Percentiles rank a stretch among this genome's conserved stretches.
These are phyloP conservation scores for Ilyonectria destructans DNA, from an alignment of 2,329 filamentous ascomycete species.

Conservation along the genomic window DNA sequence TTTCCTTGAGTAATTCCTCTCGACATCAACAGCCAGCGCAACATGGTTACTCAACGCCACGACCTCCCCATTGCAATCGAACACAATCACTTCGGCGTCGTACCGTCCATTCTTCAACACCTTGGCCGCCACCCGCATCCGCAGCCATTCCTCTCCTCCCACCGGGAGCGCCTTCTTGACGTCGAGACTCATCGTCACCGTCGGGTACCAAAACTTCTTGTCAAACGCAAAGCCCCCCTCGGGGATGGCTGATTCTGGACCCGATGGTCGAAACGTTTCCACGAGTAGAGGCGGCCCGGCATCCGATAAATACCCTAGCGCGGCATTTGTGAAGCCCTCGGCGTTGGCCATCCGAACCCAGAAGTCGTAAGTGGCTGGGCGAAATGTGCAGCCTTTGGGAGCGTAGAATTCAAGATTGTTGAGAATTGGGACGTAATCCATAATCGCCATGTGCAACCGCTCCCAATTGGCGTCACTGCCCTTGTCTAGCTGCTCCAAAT, in stretches of 20 bases:
- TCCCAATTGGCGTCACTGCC: slow-evolving; percentile 41
- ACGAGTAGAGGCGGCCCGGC: slow-evolving; percentile 76
- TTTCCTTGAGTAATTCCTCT: slow-evolving; percentile 42
- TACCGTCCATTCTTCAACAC: slow-evolving; percentile 80
- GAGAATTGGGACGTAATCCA: slow-evolving; percentile 47
- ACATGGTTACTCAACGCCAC: slow-evolving; percentile 53
- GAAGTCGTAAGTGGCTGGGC: slow-evolving; percentile 46
- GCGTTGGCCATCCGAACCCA: slow-evolving; percentile 77
- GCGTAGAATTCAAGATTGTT: slow-evolving; percentile 53
- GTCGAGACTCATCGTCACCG: slow-evolving; percentile 82
- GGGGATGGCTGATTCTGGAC: slow-evolving; percentile 38
- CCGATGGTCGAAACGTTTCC: slow-evolving; percentile 63
- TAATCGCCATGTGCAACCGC: slow-evolving; percentile 31
- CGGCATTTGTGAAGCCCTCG: slow-evolving; percentile 75
- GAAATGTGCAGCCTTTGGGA: slow-evolving; percentile 36
- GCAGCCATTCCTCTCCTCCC: slow-evolving; percentile 82
- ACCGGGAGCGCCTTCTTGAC: slow-evolving; percentile 80
- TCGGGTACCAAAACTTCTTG: slow-evolving; percentile 80
- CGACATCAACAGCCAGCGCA: slow-evolving; percentile 50
- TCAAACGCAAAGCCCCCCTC: slow-evolving; percentile 44
- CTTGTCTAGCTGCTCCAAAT: slow-evolving; percentile 33
- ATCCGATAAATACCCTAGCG: slow-evolving; percentile 78
- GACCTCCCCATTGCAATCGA: slow-evolving; percentile 63
- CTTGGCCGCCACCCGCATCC: slow-evolving; percentile 76
- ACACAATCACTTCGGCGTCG: slow-evolving; percentile 80